These are phyloP conservation scores for Crithidia mellificae DNA, from an alignment of 208 protist genomes.

Conservation along the genomic window DNA sequence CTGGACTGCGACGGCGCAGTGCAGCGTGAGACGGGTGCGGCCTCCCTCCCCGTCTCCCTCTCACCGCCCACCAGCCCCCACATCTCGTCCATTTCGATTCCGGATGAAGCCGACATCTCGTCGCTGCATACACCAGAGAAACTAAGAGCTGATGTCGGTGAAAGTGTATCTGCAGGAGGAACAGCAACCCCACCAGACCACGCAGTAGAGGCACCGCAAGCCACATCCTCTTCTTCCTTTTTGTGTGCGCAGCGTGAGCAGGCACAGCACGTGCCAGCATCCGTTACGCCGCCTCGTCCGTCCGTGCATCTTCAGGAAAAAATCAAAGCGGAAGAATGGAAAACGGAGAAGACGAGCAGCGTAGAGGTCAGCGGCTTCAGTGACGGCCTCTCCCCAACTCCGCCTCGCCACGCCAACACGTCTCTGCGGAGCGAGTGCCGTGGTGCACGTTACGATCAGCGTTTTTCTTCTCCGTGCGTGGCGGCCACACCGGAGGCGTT, in stretches of 20 bases:
- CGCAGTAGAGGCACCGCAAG: too few species aligned
- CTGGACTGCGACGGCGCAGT: not conserved
- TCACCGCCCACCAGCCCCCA: constrained; percentile 1
- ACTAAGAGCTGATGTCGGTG: too few species aligned
- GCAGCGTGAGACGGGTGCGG: not conserved
- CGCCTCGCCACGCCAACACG: too few species aligned
- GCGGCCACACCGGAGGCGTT: not conserved
- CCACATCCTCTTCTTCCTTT: too few species aligned
- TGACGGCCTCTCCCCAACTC: not conserved
- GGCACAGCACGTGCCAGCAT: not conserved
- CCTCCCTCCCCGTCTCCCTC: not conserved
- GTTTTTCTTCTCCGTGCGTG: too few species aligned
- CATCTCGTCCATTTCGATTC: constrained; percentile 16
- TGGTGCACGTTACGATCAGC: too few species aligned
- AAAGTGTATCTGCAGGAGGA: too few species aligned
- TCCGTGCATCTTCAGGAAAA: too few species aligned
- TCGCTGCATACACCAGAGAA: not conserved
- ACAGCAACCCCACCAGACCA: too few species aligned
- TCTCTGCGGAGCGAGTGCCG: not conserved
- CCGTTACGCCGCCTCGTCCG: too few species aligned
- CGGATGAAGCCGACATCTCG: not conserved
- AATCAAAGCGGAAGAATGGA: not conserved
- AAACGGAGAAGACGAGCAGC: not conserved
- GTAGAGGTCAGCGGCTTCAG: constrained; percentile 1
- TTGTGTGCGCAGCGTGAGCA: not conserved